Evolutionary conservation across 2,329 filamentous ascomycete species (phyloP).

Genomic region (Colletotrichum sp.): DNA sequence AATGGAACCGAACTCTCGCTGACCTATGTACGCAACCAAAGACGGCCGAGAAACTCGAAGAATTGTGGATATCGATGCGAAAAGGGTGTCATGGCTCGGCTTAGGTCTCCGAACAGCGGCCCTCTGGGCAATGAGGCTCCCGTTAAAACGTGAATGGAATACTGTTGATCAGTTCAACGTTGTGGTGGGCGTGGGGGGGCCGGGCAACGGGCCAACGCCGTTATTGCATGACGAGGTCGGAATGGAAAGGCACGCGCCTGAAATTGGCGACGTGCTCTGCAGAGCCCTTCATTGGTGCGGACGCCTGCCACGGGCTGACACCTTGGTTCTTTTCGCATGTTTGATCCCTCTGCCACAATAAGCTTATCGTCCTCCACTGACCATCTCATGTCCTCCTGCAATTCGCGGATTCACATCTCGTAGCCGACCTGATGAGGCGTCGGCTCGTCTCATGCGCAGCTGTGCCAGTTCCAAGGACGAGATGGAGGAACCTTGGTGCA

Average conservation of each 20-base stretch:
- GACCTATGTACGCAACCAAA: background rate
- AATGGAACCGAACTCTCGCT: background rate
- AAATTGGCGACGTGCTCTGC: background rate
- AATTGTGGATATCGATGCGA: constrained; percentile 7
- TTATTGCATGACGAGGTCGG: background rate
- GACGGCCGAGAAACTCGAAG: background rate
- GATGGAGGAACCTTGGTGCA: background rate
- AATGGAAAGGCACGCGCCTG: background rate
- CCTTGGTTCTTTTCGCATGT: background rate
- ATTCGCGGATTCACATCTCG: background rate
- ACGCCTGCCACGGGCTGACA: background rate
- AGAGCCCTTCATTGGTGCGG: background rate
- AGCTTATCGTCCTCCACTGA: background rate
- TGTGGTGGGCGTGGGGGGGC: background rate
- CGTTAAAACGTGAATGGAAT: background rate
- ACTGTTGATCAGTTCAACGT: background rate
- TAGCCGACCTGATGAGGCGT: background rate
- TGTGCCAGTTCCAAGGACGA: background rate
- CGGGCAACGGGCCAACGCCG: background rate
- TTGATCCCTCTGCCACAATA: background rate
- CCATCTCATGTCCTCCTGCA: background rate
- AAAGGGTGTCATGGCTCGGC: constrained; percentile 9
- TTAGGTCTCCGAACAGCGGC: background rate
- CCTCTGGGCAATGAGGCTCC: background rate
- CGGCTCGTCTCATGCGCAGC: background rate